Evolutionary conservation across 257 asterid species (phyloP).

Genomic region (Capsicum pubescens): DNA sequence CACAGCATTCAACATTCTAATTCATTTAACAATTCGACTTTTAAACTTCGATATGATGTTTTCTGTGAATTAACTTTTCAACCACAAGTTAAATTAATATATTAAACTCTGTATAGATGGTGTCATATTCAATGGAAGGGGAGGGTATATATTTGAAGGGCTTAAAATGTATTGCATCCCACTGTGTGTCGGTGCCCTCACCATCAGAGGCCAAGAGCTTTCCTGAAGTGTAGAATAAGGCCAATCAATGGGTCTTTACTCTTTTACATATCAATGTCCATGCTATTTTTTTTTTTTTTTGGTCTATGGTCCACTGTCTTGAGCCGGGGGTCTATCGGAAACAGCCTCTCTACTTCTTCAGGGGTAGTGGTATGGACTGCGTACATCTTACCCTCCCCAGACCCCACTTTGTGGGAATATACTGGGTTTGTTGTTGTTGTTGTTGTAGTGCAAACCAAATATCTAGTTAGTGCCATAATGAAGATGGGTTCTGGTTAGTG

Average conservation of each 20-base stretch:
- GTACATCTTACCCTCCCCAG: too few species aligned
- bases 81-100: slow-evolving; percentile 21
- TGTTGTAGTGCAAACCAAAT: not conserved
- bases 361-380: too few species aligned
- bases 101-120: slow-evolving; percentile 6
- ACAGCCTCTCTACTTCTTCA: too few species aligned
- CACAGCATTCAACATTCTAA: not conserved
- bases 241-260: not conserved
- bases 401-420: too few species aligned
- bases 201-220: slow-evolving; percentile 13
- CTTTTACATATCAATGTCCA: slow-evolving; percentile 18
- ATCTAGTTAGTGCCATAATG: slow-evolving; percentile 17
- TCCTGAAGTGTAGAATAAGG: slow-evolving; percentile 12
- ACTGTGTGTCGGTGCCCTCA: not conserved
- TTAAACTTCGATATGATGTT: not conserved
- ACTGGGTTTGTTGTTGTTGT: too few species aligned
- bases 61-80: slow-evolving; percentile 5
- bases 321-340: too few species aligned
- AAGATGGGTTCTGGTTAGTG: slow-evolving; percentile 19
- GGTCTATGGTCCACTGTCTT: too few species aligned
- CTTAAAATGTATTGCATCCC: slow-evolving; percentile 19
- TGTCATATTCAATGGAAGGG: slow-evolving; percentile 10
- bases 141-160: not conserved
- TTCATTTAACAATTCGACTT: not conserved
- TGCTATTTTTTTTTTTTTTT: not conserved